Evolutionary conservation across 805 yeast genomes (phyloP).

Genomic region (Candida coleopterorum): DNA sequence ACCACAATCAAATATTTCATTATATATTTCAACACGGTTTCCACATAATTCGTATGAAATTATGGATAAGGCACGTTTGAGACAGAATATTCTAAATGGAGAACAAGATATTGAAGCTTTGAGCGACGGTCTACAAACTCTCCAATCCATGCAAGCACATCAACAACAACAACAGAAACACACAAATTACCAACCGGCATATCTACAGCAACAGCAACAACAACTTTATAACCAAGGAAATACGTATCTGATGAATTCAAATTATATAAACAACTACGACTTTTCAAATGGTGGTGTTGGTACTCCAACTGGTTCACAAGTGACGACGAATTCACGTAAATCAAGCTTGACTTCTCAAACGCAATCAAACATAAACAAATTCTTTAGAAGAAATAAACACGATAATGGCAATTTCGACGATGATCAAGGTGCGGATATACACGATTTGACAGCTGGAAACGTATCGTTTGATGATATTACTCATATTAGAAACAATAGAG

Average conservation of each 20-base stretch:
- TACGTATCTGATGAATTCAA: not conserved
- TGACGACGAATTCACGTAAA: constrained; percentile 15
- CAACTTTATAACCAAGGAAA: constrained; percentile 1
- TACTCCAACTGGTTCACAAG: constrained; percentile 1
- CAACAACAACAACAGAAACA: constrained; percentile 10
- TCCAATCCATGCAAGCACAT: constrained; percentile 6
- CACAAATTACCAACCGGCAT: constrained; percentile 9
- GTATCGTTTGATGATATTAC: constrained; percentile 63
- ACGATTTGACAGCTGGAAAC: constrained; percentile 32
- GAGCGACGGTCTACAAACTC: constrained; percentile 14
- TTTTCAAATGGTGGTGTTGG: constrained; percentile 10
- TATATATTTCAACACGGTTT: no score
- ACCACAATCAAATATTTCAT: no score
- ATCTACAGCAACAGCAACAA: constrained; percentile 8
- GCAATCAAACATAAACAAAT: constrained; percentile 33
- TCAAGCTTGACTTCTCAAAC: constrained; percentile 38
- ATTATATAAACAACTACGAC: constrained; percentile 16
- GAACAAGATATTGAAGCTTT: constrained; percentile 23
- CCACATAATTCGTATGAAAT: not conserved
- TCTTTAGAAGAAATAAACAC: constrained; percentile 38
- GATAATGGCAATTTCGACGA: constrained; percentile 14
- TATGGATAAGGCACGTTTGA: constrained; percentile 25
- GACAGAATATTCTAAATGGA: constrained; percentile 31
- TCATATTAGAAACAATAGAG: constrained; percentile 60
- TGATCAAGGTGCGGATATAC: constrained; percentile 23